Conservation (phyloP, 352 stramenopile genomes). For the Globisporangium abappressorium region DNA sequence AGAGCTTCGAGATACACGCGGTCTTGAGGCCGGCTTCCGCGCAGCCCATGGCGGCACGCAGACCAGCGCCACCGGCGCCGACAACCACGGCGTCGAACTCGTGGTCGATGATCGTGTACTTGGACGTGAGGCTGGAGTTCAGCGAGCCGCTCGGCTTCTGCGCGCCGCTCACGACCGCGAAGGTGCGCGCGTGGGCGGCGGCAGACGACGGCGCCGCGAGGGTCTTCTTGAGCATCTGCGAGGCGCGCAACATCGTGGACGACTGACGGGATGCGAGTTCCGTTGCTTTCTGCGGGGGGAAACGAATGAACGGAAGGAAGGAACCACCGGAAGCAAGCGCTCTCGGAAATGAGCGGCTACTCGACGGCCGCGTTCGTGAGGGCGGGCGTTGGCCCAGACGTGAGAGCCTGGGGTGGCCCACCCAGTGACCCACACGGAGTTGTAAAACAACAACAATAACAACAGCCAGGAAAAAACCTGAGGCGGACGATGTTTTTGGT, state of each 20-base stretch:
- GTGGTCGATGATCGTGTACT: constrained; percentile 91
- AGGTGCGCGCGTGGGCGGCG: constrained; percentile 14
- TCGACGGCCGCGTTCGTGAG: not conserved
- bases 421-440: not conserved
- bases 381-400: not conserved
- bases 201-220: not conserved
- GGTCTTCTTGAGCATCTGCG: constrained; percentile 9
- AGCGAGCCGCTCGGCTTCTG: constrained; percentile 24
- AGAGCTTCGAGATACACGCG: constrained; percentile 97
- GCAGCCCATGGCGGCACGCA: constrained; percentile 92
- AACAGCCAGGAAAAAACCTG: not conserved
- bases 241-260: constrained; percentile 4
- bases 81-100: constrained; percentile 97
- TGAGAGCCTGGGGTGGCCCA: not conserved
- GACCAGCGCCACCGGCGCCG: constrained; percentile 91
- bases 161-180: constrained; percentile 24
- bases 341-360: constrained; percentile 2
- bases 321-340: constrained; percentile 5
- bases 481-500: not conserved
- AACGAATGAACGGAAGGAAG: not conserved
- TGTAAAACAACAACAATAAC: not conserved
- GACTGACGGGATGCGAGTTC: not conserved
- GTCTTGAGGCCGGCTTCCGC: constrained; percentile 95
- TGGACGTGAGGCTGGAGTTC: constrained; percentile 40
- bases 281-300: not conserved